Evolutionary conservation across 2,329 filamentous ascomycete species (phyloP).

Genomic region (Diaporthe citrichinensis): DNA sequence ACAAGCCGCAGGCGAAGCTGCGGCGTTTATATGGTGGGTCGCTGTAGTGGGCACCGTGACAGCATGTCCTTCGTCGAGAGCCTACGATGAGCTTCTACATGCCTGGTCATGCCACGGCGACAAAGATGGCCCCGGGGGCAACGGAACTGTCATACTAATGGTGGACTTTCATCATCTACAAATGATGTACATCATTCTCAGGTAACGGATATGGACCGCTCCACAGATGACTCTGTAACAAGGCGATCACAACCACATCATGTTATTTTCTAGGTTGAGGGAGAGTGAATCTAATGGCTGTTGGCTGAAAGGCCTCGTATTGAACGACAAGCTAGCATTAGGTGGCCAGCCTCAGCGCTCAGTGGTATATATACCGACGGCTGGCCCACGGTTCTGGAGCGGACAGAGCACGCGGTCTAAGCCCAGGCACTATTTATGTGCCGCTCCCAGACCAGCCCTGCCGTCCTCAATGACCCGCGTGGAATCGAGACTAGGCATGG

Average conservation of each 20-base stretch:
- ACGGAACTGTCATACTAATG: no score
- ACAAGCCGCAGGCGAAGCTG: no score
- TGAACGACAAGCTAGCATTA: neutral
- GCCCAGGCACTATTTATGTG: neutral
- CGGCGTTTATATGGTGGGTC: no score
- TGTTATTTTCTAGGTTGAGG: neutral
- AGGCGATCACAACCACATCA: neutral
- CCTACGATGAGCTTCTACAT: neutral
- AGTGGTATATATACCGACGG: neutral
- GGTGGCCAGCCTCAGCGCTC: neutral
- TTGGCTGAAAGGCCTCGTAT: neutral
- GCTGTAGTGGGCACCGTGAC: no score
- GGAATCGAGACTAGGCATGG: neutral
- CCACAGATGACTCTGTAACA: neutral
- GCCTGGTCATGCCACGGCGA: no score
- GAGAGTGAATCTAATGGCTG: neutral
- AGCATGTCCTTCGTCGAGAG: neutral
- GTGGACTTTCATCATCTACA: no score
- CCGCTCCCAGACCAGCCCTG: neutral
- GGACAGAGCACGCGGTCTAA: conserved; percentile 15
- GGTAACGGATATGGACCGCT: rapidly evolving
- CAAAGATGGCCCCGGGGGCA: no score
- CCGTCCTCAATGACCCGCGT: neutral
- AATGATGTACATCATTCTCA: rapidly evolving
- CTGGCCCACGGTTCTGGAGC: neutral